These are phyloP conservation scores for Pythium periplocum DNA, from an alignment of 352 stramenopile species.

Conservation along the genomic window DNA sequence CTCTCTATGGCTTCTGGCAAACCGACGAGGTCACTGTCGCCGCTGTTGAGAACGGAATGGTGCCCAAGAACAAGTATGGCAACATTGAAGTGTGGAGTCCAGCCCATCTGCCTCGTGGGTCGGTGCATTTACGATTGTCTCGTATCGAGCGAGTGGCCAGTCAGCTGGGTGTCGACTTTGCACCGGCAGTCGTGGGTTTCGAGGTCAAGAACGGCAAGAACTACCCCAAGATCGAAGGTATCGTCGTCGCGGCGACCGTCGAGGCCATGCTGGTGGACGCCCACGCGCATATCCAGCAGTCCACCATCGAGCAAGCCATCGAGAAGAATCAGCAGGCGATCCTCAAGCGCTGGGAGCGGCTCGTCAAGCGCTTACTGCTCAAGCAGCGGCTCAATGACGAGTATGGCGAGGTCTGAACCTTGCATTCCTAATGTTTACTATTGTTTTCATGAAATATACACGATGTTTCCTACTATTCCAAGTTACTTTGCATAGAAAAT, in stretches of 20 bases:
- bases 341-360: constrained; percentile 52
- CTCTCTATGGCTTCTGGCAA: constrained; percentile 78
- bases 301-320: constrained; percentile 68
- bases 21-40: constrained; percentile 50
- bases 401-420: constrained; percentile 38
- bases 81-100: constrained; percentile 86
- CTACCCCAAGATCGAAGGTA: constrained; percentile 64
- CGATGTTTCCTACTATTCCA: no score
- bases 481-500: no score
- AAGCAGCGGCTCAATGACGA: constrained; percentile 70
- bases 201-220: constrained; percentile 59
- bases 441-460: no score
- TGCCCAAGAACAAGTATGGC: constrained; percentile 84
- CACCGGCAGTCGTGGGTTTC: constrained; percentile 76
- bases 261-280: constrained; percentile 59
- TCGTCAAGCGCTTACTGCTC: constrained; percentile 64
- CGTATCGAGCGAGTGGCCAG: constrained; percentile 59
- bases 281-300: constrained; percentile 57
- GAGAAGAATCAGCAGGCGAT: constrained; percentile 54
- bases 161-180: constrained; percentile 75
- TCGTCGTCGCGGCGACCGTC: constrained; percentile 47
- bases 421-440: no score
- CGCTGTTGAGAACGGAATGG: constrained; percentile 41
- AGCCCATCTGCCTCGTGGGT: constrained; percentile 48
- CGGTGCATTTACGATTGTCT: constrained; percentile 55